phyloP scores from a whole-genome alignment of 148 eudicot genomes.

The Cornus florida region DNA sequence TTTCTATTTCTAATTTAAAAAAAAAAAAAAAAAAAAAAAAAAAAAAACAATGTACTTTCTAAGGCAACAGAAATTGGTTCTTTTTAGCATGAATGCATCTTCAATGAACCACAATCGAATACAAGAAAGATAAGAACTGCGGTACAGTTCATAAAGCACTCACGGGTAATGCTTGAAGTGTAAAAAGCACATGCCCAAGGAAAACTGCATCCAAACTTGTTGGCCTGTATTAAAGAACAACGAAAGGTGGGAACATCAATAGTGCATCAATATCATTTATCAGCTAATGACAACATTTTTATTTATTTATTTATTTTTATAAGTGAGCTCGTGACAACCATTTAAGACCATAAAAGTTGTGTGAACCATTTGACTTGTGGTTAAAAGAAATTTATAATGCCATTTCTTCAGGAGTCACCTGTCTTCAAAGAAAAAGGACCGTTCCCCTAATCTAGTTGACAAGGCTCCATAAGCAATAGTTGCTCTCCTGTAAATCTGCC shows the following conservation, averaged over 20 bases:
- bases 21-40: no score
- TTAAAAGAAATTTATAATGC: background rate
- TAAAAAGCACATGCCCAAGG: slow-evolving; percentile 80
- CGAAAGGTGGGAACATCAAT: background rate
- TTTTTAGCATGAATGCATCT: background rate
- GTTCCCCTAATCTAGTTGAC: slow-evolving; percentile 79
- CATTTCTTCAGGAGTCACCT: slow-evolving; percentile 38
- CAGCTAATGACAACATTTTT: background rate
- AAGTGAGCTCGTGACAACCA: background rate
- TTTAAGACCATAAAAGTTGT: background rate
- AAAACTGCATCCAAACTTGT: slow-evolving; percentile 92
- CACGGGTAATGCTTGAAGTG: slow-evolving; percentile 86
- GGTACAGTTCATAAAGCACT: slow-evolving; percentile 35
- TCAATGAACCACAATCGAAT: background rate
- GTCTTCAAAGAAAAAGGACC: slow-evolving; percentile 60
- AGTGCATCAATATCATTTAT: background rate
- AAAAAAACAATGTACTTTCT: no score
- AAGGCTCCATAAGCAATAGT: slow-evolving; percentile 66
- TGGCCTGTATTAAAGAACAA: slow-evolving; percentile 53
- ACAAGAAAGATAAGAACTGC: background rate
- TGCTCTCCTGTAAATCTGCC: slow-evolving; percentile 82
- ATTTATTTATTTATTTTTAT: no score
- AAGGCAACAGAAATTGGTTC: no score
- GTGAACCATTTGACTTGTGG: background rate
- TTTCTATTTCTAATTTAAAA: background rate